Evolutionary conservation across 1,139 yeast species (phyloP), one percentile per base, ranked within the genome.

Genomic region (Maudiozyma humilis): DNA sequence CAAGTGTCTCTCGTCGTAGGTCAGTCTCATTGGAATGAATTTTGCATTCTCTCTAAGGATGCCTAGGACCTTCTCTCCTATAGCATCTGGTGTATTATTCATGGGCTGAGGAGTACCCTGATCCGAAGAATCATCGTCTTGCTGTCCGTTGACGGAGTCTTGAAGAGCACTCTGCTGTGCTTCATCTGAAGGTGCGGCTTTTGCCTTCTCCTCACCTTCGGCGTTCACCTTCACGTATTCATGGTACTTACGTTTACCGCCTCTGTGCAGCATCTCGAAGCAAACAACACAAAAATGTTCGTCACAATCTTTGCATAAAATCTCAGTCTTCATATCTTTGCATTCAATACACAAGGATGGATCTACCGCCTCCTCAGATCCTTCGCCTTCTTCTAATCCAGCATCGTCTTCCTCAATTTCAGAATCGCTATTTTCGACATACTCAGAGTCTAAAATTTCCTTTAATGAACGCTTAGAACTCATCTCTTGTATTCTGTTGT

Each of bases 211-310:
- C 27, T 47, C 57, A 14, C 42, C 44, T 27, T 47, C 58, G 36
- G 50, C 54, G 18, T 44, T 54, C 39, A 59, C 52, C 37, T 67
- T 68, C 18, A 69, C 61, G 42, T 46, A 61, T 38, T 64, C 59
- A 51, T 75, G 79, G 1, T 47, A 37, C 47, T 68, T 69, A 51
- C 79, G 62, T 42, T 71, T 74, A 17, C 89, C 89, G 23, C 83
- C 79, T 46, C 81, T 68, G 55, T 82, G 89, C 16, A 79, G 66
- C 64, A 79, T 73, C 35, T 70, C 77, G 55, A 73, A 80, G 56
- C 89, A 82, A 2, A 80, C 83, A 30, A 72, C 69, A 58, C 89
- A 82, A 52, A 79, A 82, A 20, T 69, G 68, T 52, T 82, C 89
- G 32, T 72, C 74, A 60, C 89, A 82, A 42, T 69, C 69, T 32